Conservation (phyloP, 768 basidiomycete genomes). For the Psilocybe cyanescens region DNA sequence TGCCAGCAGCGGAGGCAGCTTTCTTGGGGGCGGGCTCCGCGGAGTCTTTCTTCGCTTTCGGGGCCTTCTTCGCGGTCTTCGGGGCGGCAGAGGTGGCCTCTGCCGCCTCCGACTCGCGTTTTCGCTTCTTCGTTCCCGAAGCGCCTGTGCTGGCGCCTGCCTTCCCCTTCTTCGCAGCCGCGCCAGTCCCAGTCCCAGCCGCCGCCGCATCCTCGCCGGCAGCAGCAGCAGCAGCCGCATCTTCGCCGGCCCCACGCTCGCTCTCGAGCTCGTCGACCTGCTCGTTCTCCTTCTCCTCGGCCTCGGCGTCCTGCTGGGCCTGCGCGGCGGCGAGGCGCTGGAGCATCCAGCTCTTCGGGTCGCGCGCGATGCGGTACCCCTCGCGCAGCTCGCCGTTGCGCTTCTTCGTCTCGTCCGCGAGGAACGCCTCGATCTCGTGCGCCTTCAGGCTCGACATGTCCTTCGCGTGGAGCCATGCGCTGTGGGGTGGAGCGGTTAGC, state of each 20-base stretch:
- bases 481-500: conserved; percentile 28
- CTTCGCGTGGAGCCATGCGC: conserved; percentile 83
- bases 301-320: conserved; percentile 15
- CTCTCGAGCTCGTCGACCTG: conserved; percentile 72
- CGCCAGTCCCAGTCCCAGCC: conserved; percentile 18
- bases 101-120: conserved; percentile 59
- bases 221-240: conserved; percentile 26
- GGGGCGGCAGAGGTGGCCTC: conserved; percentile 27
- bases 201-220: conserved; percentile 23
- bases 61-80: conserved; percentile 26
- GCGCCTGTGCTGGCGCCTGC: conserved; percentile 2
- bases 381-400: conserved; percentile 68
- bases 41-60: conserved; percentile 48
- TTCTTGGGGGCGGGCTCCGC: conserved; percentile 34
- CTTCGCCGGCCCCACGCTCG: conserved; percentile 47
- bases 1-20: conserved; percentile 10
- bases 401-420: conserved; percentile 78
- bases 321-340: conserved; percentile 33
- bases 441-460: conserved; percentile 81
- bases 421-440: conserved; percentile 84
- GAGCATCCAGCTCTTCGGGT: conserved; percentile 60
- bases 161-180: conserved; percentile 26
- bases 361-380: conserved; percentile 73
- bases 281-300: conserved; percentile 41
- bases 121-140: conserved; percentile 46